Percentiles rank a stretch among this genome's conserved stretches.
These are phyloP conservation scores for Elsinoe necatrix DNA, from an alignment of 2,329 filamentous ascomycete species.

Conservation along the genomic window DNA sequence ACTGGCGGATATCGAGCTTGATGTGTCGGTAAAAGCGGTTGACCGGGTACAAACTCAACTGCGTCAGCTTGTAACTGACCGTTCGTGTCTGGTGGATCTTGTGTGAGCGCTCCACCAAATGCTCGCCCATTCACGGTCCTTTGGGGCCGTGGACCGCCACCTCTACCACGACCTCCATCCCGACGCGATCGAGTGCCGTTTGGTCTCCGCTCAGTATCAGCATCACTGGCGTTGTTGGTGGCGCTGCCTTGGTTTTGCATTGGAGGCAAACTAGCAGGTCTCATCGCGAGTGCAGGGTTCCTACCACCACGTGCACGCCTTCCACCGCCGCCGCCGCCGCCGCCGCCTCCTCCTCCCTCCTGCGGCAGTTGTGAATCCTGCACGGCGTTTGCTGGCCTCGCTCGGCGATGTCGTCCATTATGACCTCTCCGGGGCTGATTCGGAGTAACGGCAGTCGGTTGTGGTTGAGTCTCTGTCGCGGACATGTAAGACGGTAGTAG, in stretches of 20 bases:
- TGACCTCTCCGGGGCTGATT: constrained; percentile 1
- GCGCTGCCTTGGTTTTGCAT: background rate
- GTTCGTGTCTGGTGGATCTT: constrained; percentile 21
- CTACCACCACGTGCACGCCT: constrained; percentile 7
- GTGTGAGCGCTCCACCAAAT: constrained; percentile 43
- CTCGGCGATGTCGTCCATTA: background rate
- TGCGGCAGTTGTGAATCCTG: background rate
- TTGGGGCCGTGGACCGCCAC: constrained; percentile 19
- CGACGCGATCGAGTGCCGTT: background rate
- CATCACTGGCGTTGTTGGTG: background rate
- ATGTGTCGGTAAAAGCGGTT: constrained; percentile 22
- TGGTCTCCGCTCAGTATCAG: background rate
- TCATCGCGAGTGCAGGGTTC: constrained; percentile 11
- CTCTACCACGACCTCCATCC: background rate
- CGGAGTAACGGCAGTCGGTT: background rate
- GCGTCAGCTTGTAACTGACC: constrained; percentile 41
- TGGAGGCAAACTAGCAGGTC: constrained; percentile 10
- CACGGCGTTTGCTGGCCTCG: background rate
- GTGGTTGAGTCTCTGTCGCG: background rate
- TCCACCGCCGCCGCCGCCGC: background rate
- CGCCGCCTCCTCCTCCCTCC: background rate
- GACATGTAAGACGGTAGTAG: background rate
- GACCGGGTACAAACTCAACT: constrained; percentile 43
- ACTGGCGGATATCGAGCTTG: constrained; percentile 20
- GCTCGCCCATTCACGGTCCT: constrained; percentile 36